Base-by-base conservation (phyloP, 768 basidiomycete species). In the Rossbeevera mucosa region DNA sequence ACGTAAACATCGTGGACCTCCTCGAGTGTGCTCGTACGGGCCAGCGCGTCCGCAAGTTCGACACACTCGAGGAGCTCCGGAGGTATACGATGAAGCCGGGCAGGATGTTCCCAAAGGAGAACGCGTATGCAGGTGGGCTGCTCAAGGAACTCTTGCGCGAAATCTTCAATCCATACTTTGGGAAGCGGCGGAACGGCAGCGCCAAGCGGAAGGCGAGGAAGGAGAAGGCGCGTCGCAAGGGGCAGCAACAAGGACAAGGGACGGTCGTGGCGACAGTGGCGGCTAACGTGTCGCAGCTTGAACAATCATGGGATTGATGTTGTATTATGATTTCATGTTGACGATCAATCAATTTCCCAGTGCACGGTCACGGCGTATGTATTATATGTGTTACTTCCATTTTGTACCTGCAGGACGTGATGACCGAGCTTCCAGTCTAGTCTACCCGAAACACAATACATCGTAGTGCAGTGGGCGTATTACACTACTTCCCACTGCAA, bases 1-100 rank as follows among this genome's bases (percentile, higher is more conserved):
- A 71, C 28, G 69, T 73, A 22, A 73, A 74, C 38, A 59, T 73
- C 5, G 57, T 70, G 16, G 68, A 74, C 41, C 63, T 74, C 20
- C 44, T 72, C 36, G 57, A 70, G 20, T 47, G 48, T 0, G 48
- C 18, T 0, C 51, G 53, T 5, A 58, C 60, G 0, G 60, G 60
- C 8, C 0, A 45, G 14, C 43, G n/a, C 0, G 64, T 74, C 21
- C 46, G 0, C 7, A 52, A 43, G 8, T 74, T 73, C 25, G 21
- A 36, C 3, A 63, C 59, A 0, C 61, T 70, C 21, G 46, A 49
- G 0, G 54, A 59, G 0, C 67, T 73, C 2, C 59, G 56, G 14
- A 5, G 0, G 2, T 74, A 73, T 41, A 70, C 72, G 1, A 48
- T 4, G 12, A 0, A 8, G 0, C 46, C 41, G 4, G 13, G 16